Percentiles rank a stretch among this genome's conserved stretches.
phyloP scores from a whole-genome alignment of 352 stramenopile species.

The Pythium brachiatum region DNA sequence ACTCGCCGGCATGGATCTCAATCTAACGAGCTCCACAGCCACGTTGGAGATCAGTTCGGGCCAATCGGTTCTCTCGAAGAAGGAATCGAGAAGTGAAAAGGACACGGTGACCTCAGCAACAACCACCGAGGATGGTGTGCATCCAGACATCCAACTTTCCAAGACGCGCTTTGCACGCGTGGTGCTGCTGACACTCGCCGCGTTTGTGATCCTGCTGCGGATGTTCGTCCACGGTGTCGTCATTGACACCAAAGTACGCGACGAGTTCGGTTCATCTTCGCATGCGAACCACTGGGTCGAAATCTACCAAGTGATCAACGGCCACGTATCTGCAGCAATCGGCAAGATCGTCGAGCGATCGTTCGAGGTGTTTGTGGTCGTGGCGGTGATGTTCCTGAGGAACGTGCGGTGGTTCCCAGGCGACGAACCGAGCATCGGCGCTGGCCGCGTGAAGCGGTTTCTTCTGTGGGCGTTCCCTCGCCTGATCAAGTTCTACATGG shows the following conservation, averaged over 20 bases:
- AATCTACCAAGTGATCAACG: conserved; percentile 36
- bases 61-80: too few relatives aligned
- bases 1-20: too few relatives aligned
- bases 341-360: conserved; percentile 28
- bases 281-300: conserved; percentile 32
- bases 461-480: conserved; percentile 33
- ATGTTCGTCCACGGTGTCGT: conserved; percentile 32
- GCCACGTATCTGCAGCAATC: conserved; percentile 31
- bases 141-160: too few relatives aligned
- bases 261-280: conserved; percentile 29
- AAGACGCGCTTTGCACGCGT: too few relatives aligned
- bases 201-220: conserved; percentile 27
- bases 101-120: too few relatives aligned
- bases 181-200: conserved; percentile 8
- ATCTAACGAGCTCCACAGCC: too few relatives aligned
- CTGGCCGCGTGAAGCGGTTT: conserved; percentile 27
- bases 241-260: conserved; percentile 30
- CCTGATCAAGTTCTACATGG: conserved; percentile 37
- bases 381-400: conserved; percentile 35
- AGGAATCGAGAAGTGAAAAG: too few relatives aligned
- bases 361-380: conserved; percentile 37
- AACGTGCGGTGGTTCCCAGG: conserved; percentile 36
- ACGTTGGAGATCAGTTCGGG: too few relatives aligned
- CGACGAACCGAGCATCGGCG: conserved; percentile 20
- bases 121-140: too few relatives aligned